A percentile compares a stretch with the other conserved stretches of the same genome.
These are phyloP conservation scores for Aspergillus sp. DNA, from an alignment of 2,329 filamentous ascomycete genomes.

Conservation along the genomic window DNA sequence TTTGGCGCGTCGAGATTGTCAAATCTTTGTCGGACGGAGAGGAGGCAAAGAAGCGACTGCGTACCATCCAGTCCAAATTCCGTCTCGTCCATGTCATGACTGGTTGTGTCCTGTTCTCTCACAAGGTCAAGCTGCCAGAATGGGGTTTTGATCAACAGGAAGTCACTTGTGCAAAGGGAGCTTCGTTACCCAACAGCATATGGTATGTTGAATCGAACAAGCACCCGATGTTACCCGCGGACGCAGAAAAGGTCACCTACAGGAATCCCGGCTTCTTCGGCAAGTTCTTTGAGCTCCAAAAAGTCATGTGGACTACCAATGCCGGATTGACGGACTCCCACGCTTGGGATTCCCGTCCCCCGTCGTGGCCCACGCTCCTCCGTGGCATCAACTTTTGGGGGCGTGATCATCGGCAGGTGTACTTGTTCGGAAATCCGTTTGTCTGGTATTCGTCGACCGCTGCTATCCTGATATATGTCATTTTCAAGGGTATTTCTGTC, in stretches of 20 bases:
- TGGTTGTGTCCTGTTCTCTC: constrained; percentile 92
- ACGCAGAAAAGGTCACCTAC: constrained; percentile 95
- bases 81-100: constrained; percentile 95
- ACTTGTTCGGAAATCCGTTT: constrained; percentile 91
- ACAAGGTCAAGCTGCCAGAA: constrained; percentile 97
- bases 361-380: constrained; percentile 87
- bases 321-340: constrained; percentile 95
- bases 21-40: constrained; percentile 82
- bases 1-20: constrained; percentile 93
- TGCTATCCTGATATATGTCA: constrained; percentile 74
- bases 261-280: constrained; percentile 91
- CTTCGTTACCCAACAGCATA: constrained; percentile 91
- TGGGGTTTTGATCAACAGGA: constrained; percentile 99
- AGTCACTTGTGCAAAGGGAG: constrained; percentile 92
- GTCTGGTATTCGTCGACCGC: constrained; percentile 91
- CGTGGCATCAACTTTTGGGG: constrained; percentile 99
- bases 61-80: constrained; percentile 97
- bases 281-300: constrained; percentile 96
- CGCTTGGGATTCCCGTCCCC: constrained; percentile 94
- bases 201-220: constrained; percentile 96
- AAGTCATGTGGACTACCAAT: constrained; percentile 99
- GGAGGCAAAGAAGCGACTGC: constrained; percentile 78
- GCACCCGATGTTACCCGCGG: constrained; percentile 74
- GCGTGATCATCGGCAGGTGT: constrained; percentile 90
- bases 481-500: constrained; percentile 85